Conservation (phyloP, 768 basidiomycete genomes). For the Lactarius evosmus region DNA sequence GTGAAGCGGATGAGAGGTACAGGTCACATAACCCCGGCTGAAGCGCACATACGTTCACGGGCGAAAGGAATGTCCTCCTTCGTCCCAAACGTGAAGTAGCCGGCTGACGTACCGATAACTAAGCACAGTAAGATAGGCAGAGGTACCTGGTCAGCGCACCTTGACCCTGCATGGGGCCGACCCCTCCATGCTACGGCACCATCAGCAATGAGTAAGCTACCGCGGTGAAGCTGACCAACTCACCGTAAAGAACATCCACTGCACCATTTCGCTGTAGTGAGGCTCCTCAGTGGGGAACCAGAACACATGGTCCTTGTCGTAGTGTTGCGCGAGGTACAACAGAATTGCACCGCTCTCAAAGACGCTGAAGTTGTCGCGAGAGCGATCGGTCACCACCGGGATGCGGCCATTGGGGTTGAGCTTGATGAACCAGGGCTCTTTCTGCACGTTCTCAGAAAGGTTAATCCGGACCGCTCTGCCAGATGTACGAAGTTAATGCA, state of each 20-base stretch:
- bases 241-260: slow-evolving; percentile 87
- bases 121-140: neutral
- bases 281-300: slow-evolving; percentile 55
- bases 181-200: slow-evolving; percentile 63
- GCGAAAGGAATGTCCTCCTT: slow-evolving; percentile 68
- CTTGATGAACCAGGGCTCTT: slow-evolving; percentile 75
- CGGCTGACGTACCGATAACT: slow-evolving; percentile 41
- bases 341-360: slow-evolving; percentile 85
- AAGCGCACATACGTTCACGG: slow-evolving; percentile 50
- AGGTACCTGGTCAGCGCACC: slow-evolving; percentile 26
- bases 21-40: neutral
- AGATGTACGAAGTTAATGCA: slow-evolving; percentile 9
- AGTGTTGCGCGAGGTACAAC: slow-evolving; percentile 77
- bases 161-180: slow-evolving; percentile 90
- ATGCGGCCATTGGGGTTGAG: slow-evolving; percentile 74
- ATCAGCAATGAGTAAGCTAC: neutral
- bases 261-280: slow-evolving; percentile 58
- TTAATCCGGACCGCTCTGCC: slow-evolving; percentile 52
- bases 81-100: slow-evolving; percentile 65
- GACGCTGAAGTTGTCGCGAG: slow-evolving; percentile 58
- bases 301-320: slow-evolving; percentile 73
- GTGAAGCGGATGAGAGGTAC: slow-evolving; percentile 29
- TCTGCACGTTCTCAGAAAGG: slow-evolving; percentile 67
- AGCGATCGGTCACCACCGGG: slow-evolving; percentile 60
- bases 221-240: slow-evolving; percentile 24